Base-by-base conservation (phyloP, 225 moss, liverwort and hornwort genomes). In the Pseudisothecium myosuroides region DNA sequence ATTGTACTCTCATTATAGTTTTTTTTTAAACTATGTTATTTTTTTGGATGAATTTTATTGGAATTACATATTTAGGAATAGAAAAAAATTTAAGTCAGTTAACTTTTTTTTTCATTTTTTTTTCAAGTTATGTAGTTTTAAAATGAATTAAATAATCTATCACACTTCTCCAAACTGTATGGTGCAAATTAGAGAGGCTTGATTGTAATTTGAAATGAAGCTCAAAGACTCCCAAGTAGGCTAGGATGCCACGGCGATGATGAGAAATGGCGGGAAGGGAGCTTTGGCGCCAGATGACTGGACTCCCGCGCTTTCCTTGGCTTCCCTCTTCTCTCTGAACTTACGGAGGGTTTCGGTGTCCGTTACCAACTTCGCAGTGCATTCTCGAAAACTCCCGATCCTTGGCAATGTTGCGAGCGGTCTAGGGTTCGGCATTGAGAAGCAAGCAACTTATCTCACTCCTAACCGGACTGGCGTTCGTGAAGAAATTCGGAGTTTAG, bases 261-360 rank as follows among this genome's bases (percentile, higher is more conserved):
- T 9, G 19, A 41, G 34, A 60, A 24, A 54, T 87, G 92, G 92
- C 92, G 92, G 92, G 90, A 90, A 88, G 39, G 1, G 61, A 45
- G 45, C 10, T 17, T 80, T 90, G 80, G 90, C 92, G 92, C 90
- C 74, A 92, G 80, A 83, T 88, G 90, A 79, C 64, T 74, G 80
- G 73, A 80, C 84, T 87, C 89, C 89, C 89, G 89, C 89, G 79
- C 85, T 43, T 23, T 52, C 64, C 34, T 31, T 21, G 2, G 11
- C 32, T n/a, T 65, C 65, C 34, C 4, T 58, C 2, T 49, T 34
- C 45, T 31, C 87, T 41, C 76, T 5, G 64, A 37, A 55, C 45
- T 39, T 16, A 0, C 68, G 20, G 18, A 85, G 86, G 86, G 89
- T 87, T 89, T 86, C 3, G 34, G 86, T 73, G 65, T 71, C 83